Base-by-base conservation (phyloP, 2,329 filamentous ascomycete genomes). In the Sphaerulina musiva region DNA sequence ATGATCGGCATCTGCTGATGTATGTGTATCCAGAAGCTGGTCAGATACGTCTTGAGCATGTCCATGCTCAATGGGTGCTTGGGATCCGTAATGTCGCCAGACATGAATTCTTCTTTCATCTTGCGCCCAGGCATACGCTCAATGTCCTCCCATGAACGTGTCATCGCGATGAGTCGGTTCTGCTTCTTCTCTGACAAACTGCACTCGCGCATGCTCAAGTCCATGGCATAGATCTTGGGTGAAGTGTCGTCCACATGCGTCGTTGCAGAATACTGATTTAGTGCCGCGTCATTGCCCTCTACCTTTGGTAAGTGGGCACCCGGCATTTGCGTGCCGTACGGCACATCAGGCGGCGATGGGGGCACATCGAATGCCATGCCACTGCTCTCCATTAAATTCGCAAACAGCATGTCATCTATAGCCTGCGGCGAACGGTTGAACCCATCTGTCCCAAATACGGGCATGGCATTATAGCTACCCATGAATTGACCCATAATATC, bases 31-130 rank as follows among this genome's bases (percentile, higher is more conserved):
- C 93, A 98, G 70, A 95, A 98, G 1, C 90, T 95, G 9, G 84
- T 81, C 61, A 95, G 90, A 66, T 96, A 97, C 2, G 85, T 86
- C 72, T 96, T 89, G 87, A 97, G 95, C 89, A 95, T 96, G 64
- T 86, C 83, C 64, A 91, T 78, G 69, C 92, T 95, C 58, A 97
- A 75, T 4, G 83, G 78, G 63, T 85, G 82, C 29, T 71, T 70
- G 43, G 80, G 74, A 46, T 77, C 74, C 52, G 84, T 81, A 50
- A 86, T 81, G 65, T 95, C 84, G 11, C 91, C 92, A 29, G 89
- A 84, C 53, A 95, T 74, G 26, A 96, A 81, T 47, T 79, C 80
- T 47, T 89, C 87, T 65, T 90, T 89, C 58, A 85, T 82, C 59
- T 85, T 84, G 58, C 86, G 83, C 29, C 87, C 79, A 0, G 86